Percentiles rank a stretch among this genome's conserved stretches.
Evolutionary conservation across 1,284 basidiomycete genomes (phyloP).

Genomic region (Cutaneotrichosporon sp.): DNA sequence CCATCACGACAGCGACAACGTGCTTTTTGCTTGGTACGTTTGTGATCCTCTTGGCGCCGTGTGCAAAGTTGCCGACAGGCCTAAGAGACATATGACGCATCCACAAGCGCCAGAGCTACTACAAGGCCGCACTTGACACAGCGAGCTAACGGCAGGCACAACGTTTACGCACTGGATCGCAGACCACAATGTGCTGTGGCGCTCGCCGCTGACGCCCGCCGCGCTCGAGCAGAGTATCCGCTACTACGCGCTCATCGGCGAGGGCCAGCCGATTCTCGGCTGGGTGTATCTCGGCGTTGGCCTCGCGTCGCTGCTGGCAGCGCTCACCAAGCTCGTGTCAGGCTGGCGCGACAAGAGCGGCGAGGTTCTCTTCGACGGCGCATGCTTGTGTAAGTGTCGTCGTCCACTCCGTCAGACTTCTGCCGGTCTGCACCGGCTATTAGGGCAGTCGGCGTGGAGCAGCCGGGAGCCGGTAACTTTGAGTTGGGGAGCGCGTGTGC

Average conservation of each 20-base stretch:
- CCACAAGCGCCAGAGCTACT: background rate
- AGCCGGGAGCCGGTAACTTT: background rate
- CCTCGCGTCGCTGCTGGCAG: slow-evolving; percentile 26
- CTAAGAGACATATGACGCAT: background rate
- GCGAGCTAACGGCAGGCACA: slow-evolving; percentile 28
- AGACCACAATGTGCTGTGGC: slow-evolving; percentile 46
- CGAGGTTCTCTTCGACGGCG: slow-evolving; percentile 45
- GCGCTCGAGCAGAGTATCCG: slow-evolving; percentile 33
- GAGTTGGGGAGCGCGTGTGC: background rate
- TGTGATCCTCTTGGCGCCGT: background rate
- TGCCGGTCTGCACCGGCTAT: too few relatives aligned
- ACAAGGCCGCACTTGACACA: background rate
- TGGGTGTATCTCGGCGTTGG: slow-evolving; percentile 38
- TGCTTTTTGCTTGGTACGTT: slow-evolving; percentile 43
- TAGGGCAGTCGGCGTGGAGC: background rate
- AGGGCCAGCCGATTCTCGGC: slow-evolving; percentile 28
- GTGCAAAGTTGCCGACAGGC: too few relatives aligned
- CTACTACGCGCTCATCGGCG: slow-evolving; percentile 38
- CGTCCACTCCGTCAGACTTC: too few relatives aligned
- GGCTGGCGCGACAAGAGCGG: slow-evolving; percentile 32
- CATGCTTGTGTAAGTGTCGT: slow-evolving; percentile 32
- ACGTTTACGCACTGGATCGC: slow-evolving; percentile 47
- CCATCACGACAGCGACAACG: slow-evolving; percentile 36
- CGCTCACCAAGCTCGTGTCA: slow-evolving; percentile 27
- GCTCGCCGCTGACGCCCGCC: slow-evolving; percentile 35